Conservation (phyloP, 345 rosid genomes). For the Isatis tinctoria region DNA sequence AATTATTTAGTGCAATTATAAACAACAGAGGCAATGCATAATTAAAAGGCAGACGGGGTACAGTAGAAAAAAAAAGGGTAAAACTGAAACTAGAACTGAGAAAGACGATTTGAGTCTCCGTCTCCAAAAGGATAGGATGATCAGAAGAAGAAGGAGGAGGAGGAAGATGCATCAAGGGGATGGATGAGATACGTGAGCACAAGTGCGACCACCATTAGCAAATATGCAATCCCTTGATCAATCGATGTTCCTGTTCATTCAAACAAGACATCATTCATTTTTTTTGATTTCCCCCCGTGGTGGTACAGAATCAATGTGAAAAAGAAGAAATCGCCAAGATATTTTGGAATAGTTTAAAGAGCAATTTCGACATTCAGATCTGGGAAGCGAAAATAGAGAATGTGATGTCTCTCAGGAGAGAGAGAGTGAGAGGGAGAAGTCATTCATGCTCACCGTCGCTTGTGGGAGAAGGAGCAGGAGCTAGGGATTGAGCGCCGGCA, state of each 20-base stretch:
- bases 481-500: constrained; percentile 36
- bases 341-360: too few relatives aligned
- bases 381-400: too few relatives aligned
- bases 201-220: constrained; percentile 58
- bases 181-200: constrained; percentile 64
- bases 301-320: background rate
- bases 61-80: too few relatives aligned
- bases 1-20: too few relatives aligned
- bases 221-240: constrained; percentile 65
- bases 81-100: too few relatives aligned
- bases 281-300: too few relatives aligned
- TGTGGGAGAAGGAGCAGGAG: constrained; percentile 59
- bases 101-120: too few relatives aligned
- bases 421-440: too few relatives aligned
- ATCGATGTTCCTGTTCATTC: constrained; percentile 50
- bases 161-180: constrained; percentile 43
- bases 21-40: too few relatives aligned
- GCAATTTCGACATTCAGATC: background rate
- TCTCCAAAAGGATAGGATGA: background rate
- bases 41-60: too few relatives aligned
- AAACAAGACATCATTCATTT: background rate
- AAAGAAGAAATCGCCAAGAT: too few relatives aligned
- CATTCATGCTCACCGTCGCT: constrained; percentile 51
- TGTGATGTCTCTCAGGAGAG: too few relatives aligned
- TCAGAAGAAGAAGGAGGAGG: background rate